Evolutionary conservation across 2,329 filamentous ascomycete species (phyloP), one percentile per base, ranked within the genome.

Genomic region (Drechmeria coniospora): DNA sequence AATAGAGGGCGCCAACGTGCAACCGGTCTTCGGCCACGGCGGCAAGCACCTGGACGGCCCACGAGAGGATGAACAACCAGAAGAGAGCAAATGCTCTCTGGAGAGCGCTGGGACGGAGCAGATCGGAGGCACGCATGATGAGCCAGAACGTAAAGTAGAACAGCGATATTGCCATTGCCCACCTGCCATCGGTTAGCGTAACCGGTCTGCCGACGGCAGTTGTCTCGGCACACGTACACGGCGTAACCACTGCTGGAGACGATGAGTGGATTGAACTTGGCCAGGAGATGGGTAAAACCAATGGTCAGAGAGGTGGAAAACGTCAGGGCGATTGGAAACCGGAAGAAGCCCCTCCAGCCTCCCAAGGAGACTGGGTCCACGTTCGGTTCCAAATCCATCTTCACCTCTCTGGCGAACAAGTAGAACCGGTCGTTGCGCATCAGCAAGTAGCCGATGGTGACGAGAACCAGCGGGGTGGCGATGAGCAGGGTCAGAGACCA

Each of bases 211-310:
- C 21, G 4, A 8, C 10, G 2, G 10, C 17, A 12, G 5, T 8
- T 8, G 6, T 13, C 2, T 6, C 14, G 2, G 9, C 13, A 1
- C 7, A 55, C 63, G 50, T 46, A 67, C 44, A 94, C 78, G 5
- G 80, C 65, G 48, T 90, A 95, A 26, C 75, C 67, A 42, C 79
- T 92, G 53, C 82, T 86, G 56, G 94, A 90, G n/a, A 90, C 61
- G 41, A 95, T 83, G 42, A 82, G 68, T 1, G 87, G 84, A 45
- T 95, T 95, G 46, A 87, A 57, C 50, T 90, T 92, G 21, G 70
- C 69, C 23, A 92, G 44, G 28, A 95, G 53, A 39, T 79, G 79
- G 2, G 80, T 78, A 12, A 82, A 61, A 1, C 71, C 80, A 15
- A 92, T 50, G 0, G 79, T 71, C n/a, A 79, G 57, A 1, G 64